Percentiles rank a stretch among this genome's conserved stretches.
Conservation (phyloP, 345 rosid species). For the Dimocarpus longan region DNA sequence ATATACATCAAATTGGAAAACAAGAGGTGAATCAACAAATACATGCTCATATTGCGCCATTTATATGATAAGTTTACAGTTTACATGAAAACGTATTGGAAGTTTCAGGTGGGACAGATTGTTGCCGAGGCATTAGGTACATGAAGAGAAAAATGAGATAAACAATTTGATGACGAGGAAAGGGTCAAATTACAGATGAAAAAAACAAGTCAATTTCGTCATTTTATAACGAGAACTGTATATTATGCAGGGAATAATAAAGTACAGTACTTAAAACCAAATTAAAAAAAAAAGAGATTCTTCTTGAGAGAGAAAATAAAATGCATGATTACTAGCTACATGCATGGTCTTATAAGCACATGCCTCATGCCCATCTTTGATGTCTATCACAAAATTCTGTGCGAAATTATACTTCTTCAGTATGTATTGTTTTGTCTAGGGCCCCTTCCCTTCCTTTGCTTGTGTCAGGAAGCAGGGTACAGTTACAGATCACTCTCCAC, state of each 20-base stretch:
- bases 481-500: not conserved
- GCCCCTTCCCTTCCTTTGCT: not conserved
- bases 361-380: not conserved
- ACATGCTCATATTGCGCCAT: no score
- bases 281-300: constrained; percentile 5
- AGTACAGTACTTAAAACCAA: not conserved
- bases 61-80: not conserved
- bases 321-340: not conserved
- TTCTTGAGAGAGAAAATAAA: not conserved
- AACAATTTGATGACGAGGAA: not conserved
- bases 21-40: not conserved
- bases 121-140: not conserved
- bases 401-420: constrained; percentile 4
- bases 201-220: not conserved
- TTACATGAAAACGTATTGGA: not conserved
- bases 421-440: not conserved
- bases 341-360: not conserved
- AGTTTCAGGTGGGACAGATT: not conserved
- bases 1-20: not conserved
- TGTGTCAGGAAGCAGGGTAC: not conserved
- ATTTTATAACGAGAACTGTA: not conserved
- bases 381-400: constrained; percentile 4
- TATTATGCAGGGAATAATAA: constrained; percentile 2
- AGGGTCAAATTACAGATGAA: constrained; percentile 3
- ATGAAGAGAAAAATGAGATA: not conserved